These are phyloP conservation scores for Parsonsia alboflavescens DNA, from an alignment of 257 asterid genomes.

Conservation along the genomic window DNA sequence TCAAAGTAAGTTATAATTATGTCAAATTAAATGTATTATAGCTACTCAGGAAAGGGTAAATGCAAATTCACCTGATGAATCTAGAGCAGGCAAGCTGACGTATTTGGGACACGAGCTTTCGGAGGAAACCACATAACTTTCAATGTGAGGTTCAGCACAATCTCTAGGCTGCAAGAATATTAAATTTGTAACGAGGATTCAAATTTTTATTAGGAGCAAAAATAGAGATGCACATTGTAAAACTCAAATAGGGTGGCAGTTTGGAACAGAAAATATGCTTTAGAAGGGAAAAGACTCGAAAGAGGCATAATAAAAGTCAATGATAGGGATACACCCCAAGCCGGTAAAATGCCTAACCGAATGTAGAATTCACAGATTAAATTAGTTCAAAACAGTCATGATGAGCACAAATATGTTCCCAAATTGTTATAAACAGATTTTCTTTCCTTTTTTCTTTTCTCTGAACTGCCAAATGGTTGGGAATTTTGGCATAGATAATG, in stretches of 20 bases:
- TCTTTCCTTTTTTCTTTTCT: too few relatives aligned
- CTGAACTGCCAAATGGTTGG: background rate
- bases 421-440: background rate
- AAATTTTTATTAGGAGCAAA: constrained; percentile 3
- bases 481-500: background rate
- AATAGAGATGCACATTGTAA: background rate
- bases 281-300: background rate
- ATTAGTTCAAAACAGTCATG: background rate
- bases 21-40: background rate
- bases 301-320: too few relatives aligned
- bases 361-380: background rate
- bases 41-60: background rate
- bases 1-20: background rate
- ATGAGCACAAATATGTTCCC: background rate
- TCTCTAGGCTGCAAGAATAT: constrained; percentile 73
- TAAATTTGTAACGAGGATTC: constrained; percentile 12
- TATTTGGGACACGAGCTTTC: constrained; percentile 56
- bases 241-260: background rate
- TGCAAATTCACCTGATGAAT: constrained; percentile 41
- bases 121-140: constrained; percentile 33
- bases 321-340: background rate
- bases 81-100: constrained; percentile 64
- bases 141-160: constrained; percentile 41
- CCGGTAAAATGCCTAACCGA: background rate
- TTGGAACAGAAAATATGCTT: background rate